These are phyloP conservation scores for Isatis lusitanica DNA, from an alignment of 441 rosid genomes.

Conservation along the genomic window DNA sequence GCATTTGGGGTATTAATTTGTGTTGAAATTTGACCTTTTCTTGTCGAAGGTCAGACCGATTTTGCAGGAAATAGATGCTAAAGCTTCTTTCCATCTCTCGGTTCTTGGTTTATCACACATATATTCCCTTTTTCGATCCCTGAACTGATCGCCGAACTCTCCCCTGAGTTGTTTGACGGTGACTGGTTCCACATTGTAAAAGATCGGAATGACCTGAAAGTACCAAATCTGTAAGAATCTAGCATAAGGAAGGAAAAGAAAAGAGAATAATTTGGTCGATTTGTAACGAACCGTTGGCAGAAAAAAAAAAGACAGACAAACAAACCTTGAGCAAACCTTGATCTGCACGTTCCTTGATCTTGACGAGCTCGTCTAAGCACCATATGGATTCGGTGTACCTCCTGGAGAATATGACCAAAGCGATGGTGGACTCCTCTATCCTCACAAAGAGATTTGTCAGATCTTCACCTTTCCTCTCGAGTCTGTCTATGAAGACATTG, in stretches of 20 bases:
- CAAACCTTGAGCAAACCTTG: background rate
- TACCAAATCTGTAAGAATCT: background rate
- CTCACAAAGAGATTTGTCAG: background rate
- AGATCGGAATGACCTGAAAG: no score
- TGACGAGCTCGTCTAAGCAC: slow-evolving; percentile 12
- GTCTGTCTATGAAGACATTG: slow-evolving; percentile 2
- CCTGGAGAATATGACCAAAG: background rate
- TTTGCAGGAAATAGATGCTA: no score
- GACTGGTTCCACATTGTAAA: no score
- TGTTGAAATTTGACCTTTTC: no score
- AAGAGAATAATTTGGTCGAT: no score
- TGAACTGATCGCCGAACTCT: no score
- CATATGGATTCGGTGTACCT: background rate
- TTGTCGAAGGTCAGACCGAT: no score
- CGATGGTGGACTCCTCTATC: background rate
- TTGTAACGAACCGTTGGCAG: no score
- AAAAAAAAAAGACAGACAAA: background rate
- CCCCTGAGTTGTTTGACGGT: no score
- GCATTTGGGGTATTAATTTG: no score
- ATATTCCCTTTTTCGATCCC: no score
- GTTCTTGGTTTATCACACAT: background rate
- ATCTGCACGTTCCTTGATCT: background rate
- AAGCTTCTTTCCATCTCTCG: no score
- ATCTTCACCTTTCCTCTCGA: background rate
- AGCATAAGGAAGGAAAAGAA: background rate